phyloP scores from a whole-genome alignment of 202 grass and related monocot species.

The Eragrostis tef region DNA sequence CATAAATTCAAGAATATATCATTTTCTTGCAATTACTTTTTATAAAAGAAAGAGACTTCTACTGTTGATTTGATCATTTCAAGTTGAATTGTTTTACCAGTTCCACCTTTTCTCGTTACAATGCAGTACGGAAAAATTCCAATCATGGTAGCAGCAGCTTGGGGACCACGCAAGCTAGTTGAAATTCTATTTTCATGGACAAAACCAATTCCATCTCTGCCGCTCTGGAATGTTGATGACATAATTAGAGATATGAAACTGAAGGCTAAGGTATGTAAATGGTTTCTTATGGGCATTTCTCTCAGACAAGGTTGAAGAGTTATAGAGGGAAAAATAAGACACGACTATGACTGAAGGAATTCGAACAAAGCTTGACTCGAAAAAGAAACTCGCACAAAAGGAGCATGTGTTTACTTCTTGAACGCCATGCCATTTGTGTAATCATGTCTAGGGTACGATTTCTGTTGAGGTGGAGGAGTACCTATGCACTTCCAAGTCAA shows the following conservation, averaged over 20 bases:
- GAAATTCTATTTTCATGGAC: constrained; percentile 58
- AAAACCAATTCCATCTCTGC: constrained; percentile 45
- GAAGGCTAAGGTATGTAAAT: neutral
- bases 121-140: constrained; percentile 43
- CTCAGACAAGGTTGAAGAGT: neutral
- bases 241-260: neutral
- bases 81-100: neutral
- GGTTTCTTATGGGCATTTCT: neutral
- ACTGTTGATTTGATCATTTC: neutral
- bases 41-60: neutral
- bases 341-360: neutral
- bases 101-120: neutral
- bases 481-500: neutral
- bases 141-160: constrained; percentile 43
- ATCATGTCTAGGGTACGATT: neutral
- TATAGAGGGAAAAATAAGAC: neutral
- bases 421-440: neutral
- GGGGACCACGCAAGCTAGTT: constrained; percentile 48
- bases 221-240: neutral
- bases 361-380: neutral
- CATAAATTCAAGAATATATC: neutral
- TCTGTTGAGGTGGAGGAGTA: neutral
- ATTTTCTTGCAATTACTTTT: neutral
- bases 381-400: neutral
- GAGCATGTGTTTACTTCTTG: neutral